These are phyloP conservation scores for Tephrocybe sp. DNA, from an alignment of 768 basidiomycete genomes.

Conservation along the genomic window DNA sequence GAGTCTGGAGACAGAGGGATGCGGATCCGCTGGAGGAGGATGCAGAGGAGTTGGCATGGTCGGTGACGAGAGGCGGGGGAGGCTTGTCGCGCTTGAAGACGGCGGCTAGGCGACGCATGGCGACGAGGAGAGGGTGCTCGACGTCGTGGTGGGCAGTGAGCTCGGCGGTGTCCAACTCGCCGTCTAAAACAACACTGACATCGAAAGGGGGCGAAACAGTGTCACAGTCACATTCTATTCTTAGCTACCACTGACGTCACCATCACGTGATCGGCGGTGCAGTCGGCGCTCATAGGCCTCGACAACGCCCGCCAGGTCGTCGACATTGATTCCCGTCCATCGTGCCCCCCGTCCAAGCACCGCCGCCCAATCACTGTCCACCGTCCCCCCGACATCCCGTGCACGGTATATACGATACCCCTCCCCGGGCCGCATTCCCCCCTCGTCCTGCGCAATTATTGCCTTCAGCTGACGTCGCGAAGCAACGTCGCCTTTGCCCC, in stretches of 20 bases:
- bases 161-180: not conserved
- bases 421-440: conserved; percentile 50
- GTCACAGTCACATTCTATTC: conserved; percentile 14
- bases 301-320: conserved; percentile 54
- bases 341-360: conserved; percentile 52
- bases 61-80: conserved; percentile 19
- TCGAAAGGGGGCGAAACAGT: conserved; percentile 12
- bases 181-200: conserved; percentile 11
- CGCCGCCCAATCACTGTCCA: conserved; percentile 48
- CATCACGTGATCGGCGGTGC: conserved; percentile 25
- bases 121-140: conserved; percentile 2
- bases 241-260: conserved; percentile 12
- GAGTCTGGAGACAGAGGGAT: conserved; percentile 55
- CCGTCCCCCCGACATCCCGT: conserved; percentile 63
- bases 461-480: conserved; percentile 10
- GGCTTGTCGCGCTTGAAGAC: conserved; percentile 53
- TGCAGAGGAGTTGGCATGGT: conserved; percentile 50
- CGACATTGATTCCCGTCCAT: conserved; percentile 55
- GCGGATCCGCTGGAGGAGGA: conserved; percentile 64
- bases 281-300: conserved; percentile 69
- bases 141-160: conserved; percentile 10
- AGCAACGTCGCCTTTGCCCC: not conserved
- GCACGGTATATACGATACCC: conserved; percentile 62
- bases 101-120: conserved; percentile 67
- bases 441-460: conserved; percentile 6